Evolutionary conservation across 2,329 filamentous ascomycete species (phyloP).

Genomic region (Teratosphaeria destructans): DNA sequence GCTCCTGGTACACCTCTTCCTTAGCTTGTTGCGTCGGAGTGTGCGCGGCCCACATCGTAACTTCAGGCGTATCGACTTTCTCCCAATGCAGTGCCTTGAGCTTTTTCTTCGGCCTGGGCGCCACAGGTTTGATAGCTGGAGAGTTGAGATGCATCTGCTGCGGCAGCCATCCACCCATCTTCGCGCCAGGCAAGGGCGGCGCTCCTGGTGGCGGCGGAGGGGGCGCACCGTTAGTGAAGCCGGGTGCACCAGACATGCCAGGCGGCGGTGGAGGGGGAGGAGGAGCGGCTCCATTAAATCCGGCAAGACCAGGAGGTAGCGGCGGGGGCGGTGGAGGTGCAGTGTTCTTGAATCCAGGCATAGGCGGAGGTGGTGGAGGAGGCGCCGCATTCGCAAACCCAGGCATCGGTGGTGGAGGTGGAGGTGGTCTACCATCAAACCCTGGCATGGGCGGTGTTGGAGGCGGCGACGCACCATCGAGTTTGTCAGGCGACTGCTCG

Average conservation of each 20-base stretch:
- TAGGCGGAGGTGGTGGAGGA: constrained; percentile 33
- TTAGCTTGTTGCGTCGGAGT: constrained; percentile 76
- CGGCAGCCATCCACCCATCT: constrained; percentile 62
- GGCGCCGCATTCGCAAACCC: constrained; percentile 30
- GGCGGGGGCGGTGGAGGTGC: constrained; percentile 38
- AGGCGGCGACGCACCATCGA: constrained; percentile 26
- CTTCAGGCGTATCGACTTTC: constrained; percentile 85
- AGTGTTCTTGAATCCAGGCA: constrained; percentile 33
- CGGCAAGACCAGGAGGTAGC: constrained; percentile 29
- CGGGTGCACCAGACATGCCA: constrained; percentile 34
- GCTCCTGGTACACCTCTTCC: constrained; percentile 90
- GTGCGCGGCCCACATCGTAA: constrained; percentile 86
- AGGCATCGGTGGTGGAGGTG: constrained; percentile 38
- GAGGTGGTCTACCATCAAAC: constrained; percentile 26
- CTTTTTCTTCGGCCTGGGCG: constrained; percentile 93
- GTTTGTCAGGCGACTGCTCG: constrained; percentile 33
- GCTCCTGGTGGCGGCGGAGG: constrained; percentile 40
- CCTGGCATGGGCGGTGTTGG: constrained; percentile 17
- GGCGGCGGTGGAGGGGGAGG: constrained; percentile 38
- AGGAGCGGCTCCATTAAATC: constrained; percentile 30
- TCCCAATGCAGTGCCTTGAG: constrained; percentile 99
- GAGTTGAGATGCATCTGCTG: constrained; percentile 16
- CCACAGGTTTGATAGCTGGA: constrained; percentile 57
- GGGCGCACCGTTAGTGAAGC: constrained; percentile 32
- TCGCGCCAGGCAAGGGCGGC: constrained; percentile 47